Base-by-base conservation (phyloP, 2,329 filamentous ascomycete species). In the Arthrinium puccinioides region DNA sequence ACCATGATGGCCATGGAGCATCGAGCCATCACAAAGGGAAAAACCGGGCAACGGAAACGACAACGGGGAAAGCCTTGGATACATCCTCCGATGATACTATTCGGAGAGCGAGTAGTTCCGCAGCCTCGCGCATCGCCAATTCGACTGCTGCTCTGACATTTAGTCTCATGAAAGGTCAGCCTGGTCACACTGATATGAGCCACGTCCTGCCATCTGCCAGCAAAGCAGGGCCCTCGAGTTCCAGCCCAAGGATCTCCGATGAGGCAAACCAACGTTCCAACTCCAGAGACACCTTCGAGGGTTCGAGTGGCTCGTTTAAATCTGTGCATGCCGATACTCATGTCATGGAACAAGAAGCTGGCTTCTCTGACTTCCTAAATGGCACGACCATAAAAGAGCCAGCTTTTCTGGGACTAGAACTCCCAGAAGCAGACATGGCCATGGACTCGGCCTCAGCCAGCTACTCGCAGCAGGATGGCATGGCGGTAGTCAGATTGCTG, bases 291-390 rank as follows among this genome's bases (percentile, higher is more conserved):
- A n/a, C n/a, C n/a, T n/a, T n/a, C n/a, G n/a, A n/a, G 13, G 9
- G 19, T 14, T 20, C 21, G 18, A 18, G 25, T 18, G 31, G 21
- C 23, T 11, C 29, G 3, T 52, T 66, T 39, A 56, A 47, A 35
- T 47, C 52, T 19, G 37, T 48, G 9, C 49, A 55, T 11, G 37
- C 45, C 2, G 50, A 54, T 19, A 47, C 50, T 32, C 55, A 60
- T 29, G 42, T 49, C 10, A 49, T 47, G 6, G 44, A 34, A 11
- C 53, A 60, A 28, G 62, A 66, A 41, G 49, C 51, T 4, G 51
- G 51, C 1, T 67, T 66, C 38, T 52, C 60, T 3, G 47, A 45
- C 2, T 67, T 66, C 37, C 43, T 66, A 24, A 54, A 60, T 39
- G 45, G 43, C 31, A 47, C 7, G 24, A n/a, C 24, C 8, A 10